Evolutionary conservation across 1,284 basidiomycete genomes (phyloP).

Genomic region (Leccinum angustisporum): DNA sequence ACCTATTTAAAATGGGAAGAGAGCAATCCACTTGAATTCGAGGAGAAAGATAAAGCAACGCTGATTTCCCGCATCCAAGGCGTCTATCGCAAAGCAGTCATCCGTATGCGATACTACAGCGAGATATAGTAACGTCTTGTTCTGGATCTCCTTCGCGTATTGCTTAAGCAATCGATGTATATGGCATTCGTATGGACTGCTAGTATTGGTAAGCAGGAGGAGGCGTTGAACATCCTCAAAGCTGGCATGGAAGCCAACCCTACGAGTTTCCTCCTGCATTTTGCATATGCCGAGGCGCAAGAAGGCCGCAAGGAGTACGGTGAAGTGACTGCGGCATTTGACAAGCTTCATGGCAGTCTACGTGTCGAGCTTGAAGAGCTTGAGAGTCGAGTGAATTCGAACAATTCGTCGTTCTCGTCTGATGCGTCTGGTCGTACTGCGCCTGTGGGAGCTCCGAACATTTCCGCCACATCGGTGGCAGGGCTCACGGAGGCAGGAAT

Average conservation of each 20-base stretch:
- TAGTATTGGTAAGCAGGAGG: constrained; percentile 75
- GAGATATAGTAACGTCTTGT: constrained; percentile 78
- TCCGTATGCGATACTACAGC: constrained; percentile 91
- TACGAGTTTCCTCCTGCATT: constrained; percentile 82
- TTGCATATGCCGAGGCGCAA: constrained; percentile 84
- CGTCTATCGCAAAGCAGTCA: constrained; percentile 86
- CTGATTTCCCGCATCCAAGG: constrained; percentile 75
- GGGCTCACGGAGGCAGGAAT: constrained; percentile 29
- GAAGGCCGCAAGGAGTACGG: constrained; percentile 68
- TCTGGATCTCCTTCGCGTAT: not conserved
- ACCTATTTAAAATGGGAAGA: constrained; percentile 96
- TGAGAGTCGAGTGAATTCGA: constrained; percentile 50
- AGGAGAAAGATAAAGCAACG: constrained; percentile 75
- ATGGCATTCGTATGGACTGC: constrained; percentile 85
- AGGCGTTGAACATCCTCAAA: constrained; percentile 80
- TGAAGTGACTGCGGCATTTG: constrained; percentile 70
- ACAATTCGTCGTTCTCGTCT: constrained; percentile 41
- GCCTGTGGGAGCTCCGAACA: constrained; percentile 29
- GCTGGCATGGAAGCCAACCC: constrained; percentile 89
- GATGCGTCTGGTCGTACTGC: constrained; percentile 31
- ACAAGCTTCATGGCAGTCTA: constrained; percentile 70
- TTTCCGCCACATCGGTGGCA: constrained; percentile 10
- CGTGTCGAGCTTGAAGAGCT: constrained; percentile 73
- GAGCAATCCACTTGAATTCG: constrained; percentile 88
- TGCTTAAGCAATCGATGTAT: constrained; percentile 46